Conservation (phyloP, 2,329 filamentous ascomycete genomes). For the Tolypocladium sp. region DNA sequence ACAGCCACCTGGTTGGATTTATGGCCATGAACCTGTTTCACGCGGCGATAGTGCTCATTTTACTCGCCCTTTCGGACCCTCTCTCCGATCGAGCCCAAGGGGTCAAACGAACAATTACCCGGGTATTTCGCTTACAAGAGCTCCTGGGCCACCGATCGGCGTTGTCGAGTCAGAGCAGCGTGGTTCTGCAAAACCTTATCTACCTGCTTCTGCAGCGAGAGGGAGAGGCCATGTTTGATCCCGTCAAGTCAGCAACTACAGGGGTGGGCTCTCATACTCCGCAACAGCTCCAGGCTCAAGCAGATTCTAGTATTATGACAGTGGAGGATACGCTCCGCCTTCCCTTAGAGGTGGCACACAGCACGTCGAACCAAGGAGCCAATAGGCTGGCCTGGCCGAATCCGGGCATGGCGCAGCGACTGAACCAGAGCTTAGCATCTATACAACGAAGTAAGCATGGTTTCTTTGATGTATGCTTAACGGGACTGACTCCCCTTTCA, state of each 20-base stretch:
- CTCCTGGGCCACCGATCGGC: conserved; percentile 6
- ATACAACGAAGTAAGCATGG: not conserved
- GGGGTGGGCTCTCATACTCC: not conserved
- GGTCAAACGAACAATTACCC: conserved; percentile 30
- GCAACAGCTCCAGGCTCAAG: not conserved
- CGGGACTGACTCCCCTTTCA: not conserved
- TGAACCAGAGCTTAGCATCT: conserved; percentile 1
- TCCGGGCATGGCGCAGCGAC: not conserved
- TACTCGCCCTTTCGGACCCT: conserved; percentile 30
- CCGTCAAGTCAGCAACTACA: not conserved
- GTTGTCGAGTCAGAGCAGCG: not conserved
- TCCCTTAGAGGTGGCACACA: not conserved
- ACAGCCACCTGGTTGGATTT: conserved; percentile 33
- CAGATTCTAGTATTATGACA: not conserved
- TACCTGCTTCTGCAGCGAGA: not conserved
- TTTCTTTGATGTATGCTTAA: not conserved
- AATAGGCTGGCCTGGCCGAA: not conserved
- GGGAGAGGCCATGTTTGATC: not conserved
- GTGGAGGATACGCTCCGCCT: not conserved
- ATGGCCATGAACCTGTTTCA: conserved; percentile 35
- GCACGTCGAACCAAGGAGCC: not conserved
- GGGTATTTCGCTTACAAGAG: conserved; percentile 30
- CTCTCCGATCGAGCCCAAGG: conserved; percentile 31
- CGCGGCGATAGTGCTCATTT: conserved; percentile 30
- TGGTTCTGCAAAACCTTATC: not conserved